Percentiles rank a stretch among this genome's conserved stretches.
These are phyloP conservation scores for Sugiyamaella sp. DNA, from an alignment of 1,139 yeast species.

Conservation along the genomic window DNA sequence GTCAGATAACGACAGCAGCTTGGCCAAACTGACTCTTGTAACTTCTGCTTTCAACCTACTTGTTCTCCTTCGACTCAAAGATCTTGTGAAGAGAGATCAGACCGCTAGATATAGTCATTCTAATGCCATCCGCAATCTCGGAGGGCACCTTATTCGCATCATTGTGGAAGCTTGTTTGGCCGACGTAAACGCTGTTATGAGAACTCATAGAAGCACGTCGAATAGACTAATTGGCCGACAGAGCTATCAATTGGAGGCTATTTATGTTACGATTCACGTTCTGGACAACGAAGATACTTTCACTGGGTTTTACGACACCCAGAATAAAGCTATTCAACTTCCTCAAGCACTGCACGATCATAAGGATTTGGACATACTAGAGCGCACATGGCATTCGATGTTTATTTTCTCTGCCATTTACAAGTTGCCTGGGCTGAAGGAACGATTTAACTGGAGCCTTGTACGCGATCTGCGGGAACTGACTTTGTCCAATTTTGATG, in stretches of 20 bases:
- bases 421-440: slow-evolving; percentile 1
- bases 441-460: slow-evolving; percentile 5
- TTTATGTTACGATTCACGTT: slow-evolving; percentile 15
- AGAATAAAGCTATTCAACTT: not conserved
- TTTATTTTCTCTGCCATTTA: slow-evolving; percentile 11
- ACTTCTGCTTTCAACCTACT: slow-evolving; percentile 12
- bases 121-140: slow-evolving; percentile 10
- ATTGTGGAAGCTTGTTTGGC: not conserved
- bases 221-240: slow-evolving; percentile 16
- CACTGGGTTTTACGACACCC: slow-evolving; percentile 4
- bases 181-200: slow-evolving; percentile 6
- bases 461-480: not conserved
- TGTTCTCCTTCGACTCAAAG: slow-evolving; percentile 6
- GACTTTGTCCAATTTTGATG: not conserved
- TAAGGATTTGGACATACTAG: slow-evolving; percentile 1
- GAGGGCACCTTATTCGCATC: slow-evolving; percentile 2
- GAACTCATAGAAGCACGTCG: slow-evolving; percentile 20
- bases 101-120: slow-evolving; percentile 10
- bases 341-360: not conserved
- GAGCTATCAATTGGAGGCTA: slow-evolving; percentile 22
- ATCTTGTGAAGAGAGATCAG: not conserved
- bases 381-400: slow-evolving; percentile 12
- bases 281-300: not conserved
- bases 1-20: not conserved
- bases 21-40: slow-evolving; percentile 8